Evolutionary conservation across 768 basidiomycete genomes (phyloP), one percentile per base, ranked within the genome.

Genomic region (Pholiota microspora): DNA sequence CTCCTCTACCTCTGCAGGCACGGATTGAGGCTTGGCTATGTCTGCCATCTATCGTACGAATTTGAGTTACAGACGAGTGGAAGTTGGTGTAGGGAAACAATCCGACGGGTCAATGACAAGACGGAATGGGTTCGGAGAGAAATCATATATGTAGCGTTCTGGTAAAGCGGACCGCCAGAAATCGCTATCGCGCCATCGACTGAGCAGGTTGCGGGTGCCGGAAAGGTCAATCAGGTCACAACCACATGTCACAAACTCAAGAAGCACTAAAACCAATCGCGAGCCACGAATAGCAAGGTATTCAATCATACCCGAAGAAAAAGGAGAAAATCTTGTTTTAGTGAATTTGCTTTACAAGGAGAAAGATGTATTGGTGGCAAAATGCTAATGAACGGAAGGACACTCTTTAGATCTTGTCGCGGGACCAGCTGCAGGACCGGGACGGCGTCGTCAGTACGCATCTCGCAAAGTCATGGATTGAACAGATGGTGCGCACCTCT

Each of bases 341-440:
- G 27, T 28, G 13, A 45, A 51, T 55, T 38, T 34, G 45, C 24
- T 32, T 32, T 54, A 56, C 53, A 57, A 24, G 38, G 48, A 62
- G 45, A 36, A 54, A 51, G 31, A 49, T 50, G 42, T 23, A 36
- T 59, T 63, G 42, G 31, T 5, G 34, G 45, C 53, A 48, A 51
- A 49, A 57, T n/a, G n/a, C n/a, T n/a, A n/a, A 53, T 51, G 50
- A 53, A 28, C 34, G 12, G 40, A 10, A 7, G 12, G 29, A n/a
- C 12, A 31, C 29, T 21, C 21, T 55, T 69, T 81, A 92, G 63
- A 91, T 75, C 71, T 80, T 89, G 66, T 85, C 86, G 58, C 91
- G 83, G 53, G 79, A 72, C 89, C 90, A 92, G 65, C 90, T 93
- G 3, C 47, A 28, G 38, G 32, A 8, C n/a, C 24, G 4, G n/a